Evolutionary conservation across 768 basidiomycete species (phyloP).

Genomic region (Trametes punicea): DNA sequence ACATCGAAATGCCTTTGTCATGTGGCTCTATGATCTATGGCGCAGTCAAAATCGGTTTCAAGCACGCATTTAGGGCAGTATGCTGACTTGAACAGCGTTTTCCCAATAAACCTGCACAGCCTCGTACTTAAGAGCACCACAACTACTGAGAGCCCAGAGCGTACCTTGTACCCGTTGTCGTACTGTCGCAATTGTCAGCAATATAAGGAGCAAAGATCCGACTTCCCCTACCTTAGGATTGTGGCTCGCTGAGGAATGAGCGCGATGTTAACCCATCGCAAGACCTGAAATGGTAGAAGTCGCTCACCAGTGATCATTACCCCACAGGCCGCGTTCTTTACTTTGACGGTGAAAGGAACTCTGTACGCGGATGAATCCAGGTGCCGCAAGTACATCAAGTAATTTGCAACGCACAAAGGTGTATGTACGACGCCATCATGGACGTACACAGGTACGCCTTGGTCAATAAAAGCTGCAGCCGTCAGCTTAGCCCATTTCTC

Average conservation of each 20-base stretch:
- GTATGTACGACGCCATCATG: slow-evolving; percentile 74
- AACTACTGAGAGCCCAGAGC: background rate
- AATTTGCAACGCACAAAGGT: slow-evolving; percentile 49
- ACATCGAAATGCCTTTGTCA: slow-evolving; percentile 68
- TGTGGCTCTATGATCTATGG: slow-evolving; percentile 79
- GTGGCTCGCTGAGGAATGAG: slow-evolving; percentile 58
- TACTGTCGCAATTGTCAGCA: slow-evolving; percentile 38
- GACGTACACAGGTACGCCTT: slow-evolving; percentile 67
- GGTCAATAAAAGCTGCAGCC: slow-evolving; percentile 62
- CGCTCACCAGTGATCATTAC: slow-evolving; percentile 83
- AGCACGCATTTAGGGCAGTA: background rate
- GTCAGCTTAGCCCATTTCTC: slow-evolving; percentile 74
- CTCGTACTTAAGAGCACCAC: background rate
- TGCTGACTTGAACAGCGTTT: slow-evolving; percentile 72
- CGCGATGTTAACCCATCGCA: background rate
- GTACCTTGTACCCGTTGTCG: slow-evolving; percentile 87
- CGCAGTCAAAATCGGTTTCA: slow-evolving; percentile 2
- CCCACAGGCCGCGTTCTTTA: slow-evolving; percentile 68
- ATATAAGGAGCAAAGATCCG: background rate
- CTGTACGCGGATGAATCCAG: slow-evolving; percentile 34
- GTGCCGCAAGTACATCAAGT: background rate
- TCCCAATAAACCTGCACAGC: slow-evolving; percentile 77
- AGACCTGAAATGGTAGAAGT: background rate
- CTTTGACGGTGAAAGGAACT: slow-evolving; percentile 75
- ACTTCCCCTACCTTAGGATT: slow-evolving; percentile 70